Evolutionary conservation across 1,284 basidiomycete species (phyloP), one percentile per base, ranked within the genome.

Genomic region (Cryptococcus jaspeensis): DNA sequence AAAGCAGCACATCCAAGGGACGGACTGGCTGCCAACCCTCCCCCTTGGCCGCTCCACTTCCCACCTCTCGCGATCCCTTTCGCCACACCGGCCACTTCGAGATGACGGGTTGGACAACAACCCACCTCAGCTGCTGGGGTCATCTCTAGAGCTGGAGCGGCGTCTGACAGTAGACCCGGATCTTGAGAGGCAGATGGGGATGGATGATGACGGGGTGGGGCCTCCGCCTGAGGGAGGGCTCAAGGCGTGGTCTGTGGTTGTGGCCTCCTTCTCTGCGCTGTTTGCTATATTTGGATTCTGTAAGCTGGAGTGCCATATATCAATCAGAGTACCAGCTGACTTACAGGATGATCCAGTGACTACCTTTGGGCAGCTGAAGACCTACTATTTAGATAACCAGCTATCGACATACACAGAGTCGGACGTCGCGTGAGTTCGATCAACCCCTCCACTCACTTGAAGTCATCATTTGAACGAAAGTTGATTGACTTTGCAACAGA

Each of bases 201-300:
- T 52, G 23, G 42, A 58, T 35, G 61, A 62, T 41, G 56, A 53
- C 18, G 60, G 61, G 2, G 53, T 73, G 15, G 73, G 70, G 23
- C 73, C 73, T 2, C 72, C 74, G 23, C 75, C 75, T 5, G 74
- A 77, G 54, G 75, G 75, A 11, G 75, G 74, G 6, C 60, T 48
- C 5, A 63, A 72, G 18, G 75, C 75, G 28, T 77, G 75, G 74
- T 53, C 62, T 16, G 67, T 67, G 32, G 70, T 77, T 9, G 40
- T 53, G 18, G 62, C 66, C 9, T 64, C 70, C 2, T 72, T 72
- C 47, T 67, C 72, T 15, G 60, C 72, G 9, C 51, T 73, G 40
- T 76, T 77, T 50, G 69, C 67, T 20, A 55, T 73, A 8, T 74
- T 76, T 48, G 75, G 75, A 4, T 65, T 76, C 23, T 62, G 74